Percentiles rank a stretch among this genome's conserved stretches.
Conservation (phyloP, 495 filamentous ascomycete species). For the Achaetomiella virescens region DNA sequence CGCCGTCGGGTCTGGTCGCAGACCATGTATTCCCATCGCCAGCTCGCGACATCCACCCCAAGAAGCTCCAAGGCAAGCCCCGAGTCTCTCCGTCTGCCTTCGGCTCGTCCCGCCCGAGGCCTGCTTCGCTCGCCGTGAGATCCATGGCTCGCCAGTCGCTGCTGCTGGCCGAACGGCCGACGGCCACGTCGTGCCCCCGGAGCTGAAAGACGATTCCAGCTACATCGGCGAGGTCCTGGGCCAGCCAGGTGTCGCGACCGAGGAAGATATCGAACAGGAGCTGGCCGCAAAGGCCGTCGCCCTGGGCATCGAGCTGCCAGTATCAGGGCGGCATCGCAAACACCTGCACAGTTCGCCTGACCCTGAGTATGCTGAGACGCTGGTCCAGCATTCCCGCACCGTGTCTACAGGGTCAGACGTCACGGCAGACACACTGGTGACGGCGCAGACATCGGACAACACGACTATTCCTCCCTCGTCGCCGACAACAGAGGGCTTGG, state of each 20-base stretch:
- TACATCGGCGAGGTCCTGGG: slow-evolving; percentile 42
- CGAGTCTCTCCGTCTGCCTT: not conserved
- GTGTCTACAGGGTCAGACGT: slow-evolving; percentile 20
- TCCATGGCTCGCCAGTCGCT: slow-evolving; percentile 15
- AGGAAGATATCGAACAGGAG: slow-evolving; percentile 34
- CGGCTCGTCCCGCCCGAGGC: not conserved
- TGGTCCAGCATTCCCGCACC: slow-evolving; percentile 18
- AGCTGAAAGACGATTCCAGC: slow-evolving; percentile 33
- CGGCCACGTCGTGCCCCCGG: slow-evolving; percentile 20
- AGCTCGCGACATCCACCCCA: not conserved
- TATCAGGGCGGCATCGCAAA: not conserved
- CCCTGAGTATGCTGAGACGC: slow-evolving; percentile 29
- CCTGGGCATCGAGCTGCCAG: slow-evolving; percentile 37
- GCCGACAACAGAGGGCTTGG: slow-evolving; percentile 15
- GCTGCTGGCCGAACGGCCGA: slow-evolving; percentile 9
- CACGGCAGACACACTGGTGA: slow-evolving; percentile 6
- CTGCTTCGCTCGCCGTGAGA: not conserved
- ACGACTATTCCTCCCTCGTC: slow-evolving; percentile 20
- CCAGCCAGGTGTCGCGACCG: slow-evolving; percentile 29
- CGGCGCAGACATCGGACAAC: slow-evolving; percentile 15
- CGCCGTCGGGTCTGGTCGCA: not conserved
- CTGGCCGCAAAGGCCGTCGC: slow-evolving; percentile 34
- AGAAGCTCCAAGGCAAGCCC: slow-evolving; percentile 3
- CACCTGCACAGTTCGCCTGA: too few species aligned
- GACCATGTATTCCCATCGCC: slow-evolving; percentile 13